Evolutionary conservation across 192 early-diverging fungal species (phyloP).

Genomic region (Coemansia sp.): DNA sequence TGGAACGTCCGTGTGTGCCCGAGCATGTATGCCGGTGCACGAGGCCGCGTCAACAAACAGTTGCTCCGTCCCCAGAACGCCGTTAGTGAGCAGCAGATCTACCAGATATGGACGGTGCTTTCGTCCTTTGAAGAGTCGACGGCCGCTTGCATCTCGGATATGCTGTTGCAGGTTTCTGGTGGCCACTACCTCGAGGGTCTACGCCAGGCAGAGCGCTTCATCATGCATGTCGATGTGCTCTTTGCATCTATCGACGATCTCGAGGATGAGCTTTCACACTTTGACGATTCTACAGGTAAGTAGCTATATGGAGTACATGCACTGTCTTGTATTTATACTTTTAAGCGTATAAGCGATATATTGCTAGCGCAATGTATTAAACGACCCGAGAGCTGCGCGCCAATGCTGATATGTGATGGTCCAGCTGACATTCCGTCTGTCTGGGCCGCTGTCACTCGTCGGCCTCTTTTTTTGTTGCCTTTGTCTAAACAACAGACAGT

Average conservation of each 20-base stretch:
- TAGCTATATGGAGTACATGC: slow-evolving; percentile 4
- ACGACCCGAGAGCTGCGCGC: no score
- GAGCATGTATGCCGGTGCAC: slow-evolving; percentile 42
- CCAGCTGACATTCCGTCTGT: no score
- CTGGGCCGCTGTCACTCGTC: neutral
- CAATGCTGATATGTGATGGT: no score
- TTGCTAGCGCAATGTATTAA: no score
- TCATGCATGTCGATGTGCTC: slow-evolving; percentile 88
- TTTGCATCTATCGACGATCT: slow-evolving; percentile 88
- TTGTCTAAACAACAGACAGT: no score
- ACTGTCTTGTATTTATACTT: no score
- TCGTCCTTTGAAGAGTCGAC: slow-evolving; percentile 96
- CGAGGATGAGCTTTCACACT: slow-evolving; percentile 64
- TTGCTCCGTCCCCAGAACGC: slow-evolving; percentile 39
- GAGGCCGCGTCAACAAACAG: slow-evolving; percentile 50
- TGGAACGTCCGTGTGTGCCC: slow-evolving; percentile 53
- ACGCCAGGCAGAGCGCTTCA: slow-evolving; percentile 77
- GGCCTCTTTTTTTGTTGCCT: neutral
- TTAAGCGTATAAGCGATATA: no score
- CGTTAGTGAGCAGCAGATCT: slow-evolving; percentile 79
- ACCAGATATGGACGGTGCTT: slow-evolving; percentile 84
- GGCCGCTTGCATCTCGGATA: slow-evolving; percentile 92
- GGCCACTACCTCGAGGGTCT: slow-evolving; percentile 78
- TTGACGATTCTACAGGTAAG: slow-evolving; percentile 61
- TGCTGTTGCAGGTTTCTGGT: slow-evolving; percentile 87